These are phyloP conservation scores for Casaregolazyma lundiana DNA, from an alignment of 1,139 yeast species.

Conservation along the genomic window DNA sequence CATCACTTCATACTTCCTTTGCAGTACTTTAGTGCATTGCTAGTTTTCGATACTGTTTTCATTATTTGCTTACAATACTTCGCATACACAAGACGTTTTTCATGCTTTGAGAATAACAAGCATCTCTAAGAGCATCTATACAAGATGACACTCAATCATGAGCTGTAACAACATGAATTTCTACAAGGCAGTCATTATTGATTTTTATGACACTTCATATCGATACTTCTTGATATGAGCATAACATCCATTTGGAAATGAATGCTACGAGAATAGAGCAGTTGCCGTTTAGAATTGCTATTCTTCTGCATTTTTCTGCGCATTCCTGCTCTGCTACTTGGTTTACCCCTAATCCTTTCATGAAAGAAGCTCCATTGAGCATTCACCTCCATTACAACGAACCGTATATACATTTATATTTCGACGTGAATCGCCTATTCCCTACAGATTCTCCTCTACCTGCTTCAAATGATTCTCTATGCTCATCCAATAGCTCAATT, in stretches of 20 bases:
- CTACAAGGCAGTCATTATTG: too few species aligned
- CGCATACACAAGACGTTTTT: background rate
- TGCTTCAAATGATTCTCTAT: conserved; percentile 55
- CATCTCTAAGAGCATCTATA: too few species aligned
- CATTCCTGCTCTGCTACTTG: background rate
- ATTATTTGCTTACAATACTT: background rate
- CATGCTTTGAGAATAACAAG: too few species aligned
- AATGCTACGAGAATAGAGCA: too few species aligned
- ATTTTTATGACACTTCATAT: too few species aligned
- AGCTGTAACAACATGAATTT: too few species aligned
- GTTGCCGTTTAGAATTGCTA: too few species aligned
- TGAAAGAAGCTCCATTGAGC: background rate
- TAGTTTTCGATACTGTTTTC: background rate
- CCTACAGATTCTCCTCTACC: conserved; percentile 1
- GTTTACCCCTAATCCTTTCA: background rate
- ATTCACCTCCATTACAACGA: background rate
- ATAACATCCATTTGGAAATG: too few species aligned
- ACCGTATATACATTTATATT: background rate
- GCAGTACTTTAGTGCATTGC: background rate
- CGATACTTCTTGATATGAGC: too few species aligned
- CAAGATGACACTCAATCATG: too few species aligned
- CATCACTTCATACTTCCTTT: too few species aligned
- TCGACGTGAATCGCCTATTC: too few species aligned
- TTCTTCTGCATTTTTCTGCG: background rate
- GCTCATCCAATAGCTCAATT: conserved; percentile 80